Evolutionary conservation across 352 stramenopile species (phyloP).

Genomic region (Phytophthora pini): DNA sequence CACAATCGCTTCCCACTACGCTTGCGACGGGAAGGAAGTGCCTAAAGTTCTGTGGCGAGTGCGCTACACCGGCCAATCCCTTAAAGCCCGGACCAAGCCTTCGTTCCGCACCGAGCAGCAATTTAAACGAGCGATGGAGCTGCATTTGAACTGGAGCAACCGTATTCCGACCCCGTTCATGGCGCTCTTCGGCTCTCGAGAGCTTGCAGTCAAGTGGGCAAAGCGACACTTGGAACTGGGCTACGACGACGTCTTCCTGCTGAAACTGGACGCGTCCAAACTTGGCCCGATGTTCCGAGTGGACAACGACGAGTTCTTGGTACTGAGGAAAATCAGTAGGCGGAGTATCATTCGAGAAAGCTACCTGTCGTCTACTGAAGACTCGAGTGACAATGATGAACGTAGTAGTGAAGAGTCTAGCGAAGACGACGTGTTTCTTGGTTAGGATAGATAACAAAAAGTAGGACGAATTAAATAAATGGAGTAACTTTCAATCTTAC

Average conservation of each 20-base stretch:
- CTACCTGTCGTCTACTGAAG: slow-evolving; percentile 17
- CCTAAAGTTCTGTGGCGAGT: slow-evolving; percentile 25
- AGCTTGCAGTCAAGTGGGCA: slow-evolving; percentile 20
- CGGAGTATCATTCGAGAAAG: slow-evolving; percentile 27
- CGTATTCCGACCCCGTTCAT: slow-evolving; percentile 23
- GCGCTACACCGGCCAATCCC: slow-evolving; percentile 25
- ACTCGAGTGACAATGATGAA: slow-evolving; percentile 5
- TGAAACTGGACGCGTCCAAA: slow-evolving; percentile 24
- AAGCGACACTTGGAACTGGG: slow-evolving; percentile 15
- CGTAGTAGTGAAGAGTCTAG: slow-evolving; percentile 15
- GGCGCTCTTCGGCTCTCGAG: slow-evolving; percentile 15
- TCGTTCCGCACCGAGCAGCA: slow-evolving; percentile 29
- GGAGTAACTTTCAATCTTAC: no score
- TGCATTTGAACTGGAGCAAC: slow-evolving; percentile 28
- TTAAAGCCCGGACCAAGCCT: slow-evolving; percentile 23
- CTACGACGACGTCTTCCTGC: slow-evolving; percentile 29
- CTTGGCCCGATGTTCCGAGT: slow-evolving; percentile 16
- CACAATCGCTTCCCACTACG: slow-evolving; percentile 16
- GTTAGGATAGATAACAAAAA: not conserved
- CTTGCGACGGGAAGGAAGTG: slow-evolving; percentile 18
- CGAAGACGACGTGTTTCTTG: slow-evolving; percentile 9
- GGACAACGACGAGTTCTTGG: slow-evolving; percentile 28
- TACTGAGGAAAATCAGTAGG: slow-evolving; percentile 14
- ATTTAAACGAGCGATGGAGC: slow-evolving; percentile 19
- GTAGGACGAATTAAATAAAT: not conserved